A percentile compares a stretch with the other conserved stretches of the same genome.
Evolutionary conservation across 164 flowering plant species (phyloP).

Genomic region (Saururus chinensis): DNA sequence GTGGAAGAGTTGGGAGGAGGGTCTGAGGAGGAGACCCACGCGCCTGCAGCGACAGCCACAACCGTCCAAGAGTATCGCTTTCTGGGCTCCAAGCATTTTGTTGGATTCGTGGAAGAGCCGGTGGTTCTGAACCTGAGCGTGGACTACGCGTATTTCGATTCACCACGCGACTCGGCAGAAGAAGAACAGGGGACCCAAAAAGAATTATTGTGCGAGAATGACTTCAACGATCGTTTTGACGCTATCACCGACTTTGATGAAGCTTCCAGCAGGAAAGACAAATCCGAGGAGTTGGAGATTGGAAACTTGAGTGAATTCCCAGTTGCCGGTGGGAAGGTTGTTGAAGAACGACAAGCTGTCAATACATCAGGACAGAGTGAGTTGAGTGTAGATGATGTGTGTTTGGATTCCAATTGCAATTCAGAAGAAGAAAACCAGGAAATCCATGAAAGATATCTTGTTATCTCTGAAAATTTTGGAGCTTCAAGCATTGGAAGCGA

Average conservation of each 20-base stretch:
- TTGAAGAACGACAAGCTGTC: too few relatives aligned
- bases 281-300: not conserved
- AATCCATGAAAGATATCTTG: too few relatives aligned
- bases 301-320: not conserved
- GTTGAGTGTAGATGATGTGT: too few relatives aligned
- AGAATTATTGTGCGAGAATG: not conserved
- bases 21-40: slow-evolving; percentile 1
- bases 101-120: slow-evolving; percentile 27
- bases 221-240: not conserved
- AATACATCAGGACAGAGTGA: too few relatives aligned
- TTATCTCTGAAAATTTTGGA: too few relatives aligned
- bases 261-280: not conserved
- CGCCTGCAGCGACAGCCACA: not conserved
- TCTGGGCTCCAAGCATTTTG: slow-evolving; percentile 18
- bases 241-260: not conserved
- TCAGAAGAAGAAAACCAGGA: too few relatives aligned
- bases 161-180: not conserved
- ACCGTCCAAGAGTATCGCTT: slow-evolving; percentile 21
- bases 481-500: too few relatives aligned
- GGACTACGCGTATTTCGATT: not conserved
- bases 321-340: too few relatives aligned
- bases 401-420: too few relatives aligned
- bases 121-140: slow-evolving; percentile 16
- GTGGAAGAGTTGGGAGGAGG: slow-evolving; percentile 10
- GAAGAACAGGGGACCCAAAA: not conserved